Evolutionary conservation across 169 alveolate species (phyloP), one percentile per base, ranked within the genome.

Genomic region (Amoebophrya sp.): DNA sequence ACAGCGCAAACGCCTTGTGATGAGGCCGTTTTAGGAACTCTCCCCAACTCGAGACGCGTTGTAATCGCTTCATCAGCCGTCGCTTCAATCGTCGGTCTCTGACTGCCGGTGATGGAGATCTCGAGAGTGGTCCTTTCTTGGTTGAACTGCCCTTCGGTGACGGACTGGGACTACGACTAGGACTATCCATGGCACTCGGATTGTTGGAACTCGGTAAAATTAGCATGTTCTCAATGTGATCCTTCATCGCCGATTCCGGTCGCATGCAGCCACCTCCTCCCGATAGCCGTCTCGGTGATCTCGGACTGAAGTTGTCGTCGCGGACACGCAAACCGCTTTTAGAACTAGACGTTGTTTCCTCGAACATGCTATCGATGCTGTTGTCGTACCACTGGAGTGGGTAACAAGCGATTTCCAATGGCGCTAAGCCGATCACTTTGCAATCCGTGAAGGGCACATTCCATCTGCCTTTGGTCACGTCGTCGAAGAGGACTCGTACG

Each of bases 371-470:
- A 6, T 65, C 83, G 26, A 65, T 65, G 83, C 83, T 65, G 83
- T 65, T 65, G 83, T 65, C 83, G 83, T 65, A 65, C 83, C 83
- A 65, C 83, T 65, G 83, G 39, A 65, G 83, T 6, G 83, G 83
- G 83, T 65, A 65, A 36, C 83, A 65, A 36, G 83, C 83, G 83
- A 65, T 1, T 18, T 65, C 83, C 36, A 65, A 0, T 10, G 83
- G 83, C 36, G 83, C 83, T 29, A 65, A 26, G 33, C 83, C 83
- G 83, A 65, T 65, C 12, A 65, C 83, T 18, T 65, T 65, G 83
- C 83, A 65, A 18, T 65, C 83, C 38, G n/a, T 26, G 26, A 65
- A 65, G 39, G 83, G 83, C 83, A 65, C 83, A 36, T 65, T 65
- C 83, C 83, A 65, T 36, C n/a, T 65, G 2, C 83, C 83, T 36